phyloP scores from a whole-genome alignment of 1,284 basidiomycete genomes.

The Peniophora sp. region DNA sequence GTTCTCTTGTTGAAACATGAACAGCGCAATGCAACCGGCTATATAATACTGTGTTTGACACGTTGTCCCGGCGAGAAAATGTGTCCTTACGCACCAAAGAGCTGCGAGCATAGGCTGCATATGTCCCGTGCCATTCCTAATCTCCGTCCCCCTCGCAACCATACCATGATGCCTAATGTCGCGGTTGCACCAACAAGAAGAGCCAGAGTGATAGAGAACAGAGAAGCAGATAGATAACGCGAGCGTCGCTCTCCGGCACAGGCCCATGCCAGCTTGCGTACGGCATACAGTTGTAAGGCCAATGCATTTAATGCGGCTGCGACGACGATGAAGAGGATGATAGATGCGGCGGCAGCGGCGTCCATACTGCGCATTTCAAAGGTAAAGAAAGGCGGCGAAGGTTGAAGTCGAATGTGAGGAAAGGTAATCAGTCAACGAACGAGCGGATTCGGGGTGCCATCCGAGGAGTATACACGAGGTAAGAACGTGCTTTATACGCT shows the following conservation, averaged over 20 bases:
- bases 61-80: neutral
- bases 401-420: neutral
- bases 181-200: neutral
- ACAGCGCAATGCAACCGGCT: neutral
- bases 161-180: neutral
- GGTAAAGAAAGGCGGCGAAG: neutral
- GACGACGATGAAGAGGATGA: neutral
- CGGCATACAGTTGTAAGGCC: neutral
- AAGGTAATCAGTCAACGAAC: neutral
- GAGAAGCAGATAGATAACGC: neutral
- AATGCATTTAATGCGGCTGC: neutral
- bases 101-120: neutral
- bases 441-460: neutral
- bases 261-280: neutral
- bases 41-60: neutral
- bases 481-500: neutral
- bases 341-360: neutral
- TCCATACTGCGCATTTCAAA: neutral
- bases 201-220: neutral
- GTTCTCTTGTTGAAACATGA: neutral
- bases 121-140: neutral
- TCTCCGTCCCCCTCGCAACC: neutral
- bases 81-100: neutral
- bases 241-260: too few species aligned
- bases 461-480: neutral